phyloP scores from a whole-genome alignment of 2,329 filamentous ascomycete genomes.

The Fusarium temperatum region DNA sequence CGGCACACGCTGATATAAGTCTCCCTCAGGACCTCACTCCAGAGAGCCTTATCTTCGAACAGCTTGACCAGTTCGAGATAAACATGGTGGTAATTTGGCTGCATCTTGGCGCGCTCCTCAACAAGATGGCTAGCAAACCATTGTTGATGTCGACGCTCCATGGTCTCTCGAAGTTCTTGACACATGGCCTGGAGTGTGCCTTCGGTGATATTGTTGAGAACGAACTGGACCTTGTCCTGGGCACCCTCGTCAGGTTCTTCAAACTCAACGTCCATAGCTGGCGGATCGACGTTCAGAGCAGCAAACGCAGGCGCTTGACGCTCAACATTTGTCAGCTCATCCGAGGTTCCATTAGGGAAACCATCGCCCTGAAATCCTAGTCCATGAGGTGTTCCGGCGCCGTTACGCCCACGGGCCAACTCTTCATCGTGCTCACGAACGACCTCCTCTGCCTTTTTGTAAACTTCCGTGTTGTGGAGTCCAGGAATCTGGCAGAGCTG shows the following conservation, averaged over 20 bases:
- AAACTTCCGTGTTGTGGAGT: slow-evolving; percentile 85
- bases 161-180: slow-evolving; percentile 78
- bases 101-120: slow-evolving; percentile 94
- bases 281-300: slow-evolving; percentile 79
- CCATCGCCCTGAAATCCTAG: slow-evolving; percentile 55
- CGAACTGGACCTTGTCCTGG: slow-evolving; percentile 94
- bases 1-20: slow-evolving; percentile 88
- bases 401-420: slow-evolving; percentile 64
- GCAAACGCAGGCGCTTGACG: slow-evolving; percentile 76
- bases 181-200: slow-evolving; percentile 87
- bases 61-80: slow-evolving; percentile 90
- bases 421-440: slow-evolving; percentile 74
- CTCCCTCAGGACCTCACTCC: slow-evolving; percentile 90
- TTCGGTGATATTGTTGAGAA: slow-evolving; percentile 95
- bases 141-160: slow-evolving; percentile 85
- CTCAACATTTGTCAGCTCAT: slow-evolving; percentile 68
- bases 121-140: slow-evolving; percentile 98
- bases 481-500: slow-evolving; percentile 83
- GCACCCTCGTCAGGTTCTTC: slow-evolving; percentile 86
- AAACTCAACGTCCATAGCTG: slow-evolving; percentile 69
- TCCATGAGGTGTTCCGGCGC: slow-evolving; percentile 51
- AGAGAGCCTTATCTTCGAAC: slow-evolving; percentile 81
- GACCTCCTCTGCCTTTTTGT: slow-evolving; percentile 82
- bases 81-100: slow-evolving; percentile 94
- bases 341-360: slow-evolving; percentile 75